Conservation (phyloP, 495 filamentous ascomycete genomes). For the Oleoguttula mirabilis region DNA sequence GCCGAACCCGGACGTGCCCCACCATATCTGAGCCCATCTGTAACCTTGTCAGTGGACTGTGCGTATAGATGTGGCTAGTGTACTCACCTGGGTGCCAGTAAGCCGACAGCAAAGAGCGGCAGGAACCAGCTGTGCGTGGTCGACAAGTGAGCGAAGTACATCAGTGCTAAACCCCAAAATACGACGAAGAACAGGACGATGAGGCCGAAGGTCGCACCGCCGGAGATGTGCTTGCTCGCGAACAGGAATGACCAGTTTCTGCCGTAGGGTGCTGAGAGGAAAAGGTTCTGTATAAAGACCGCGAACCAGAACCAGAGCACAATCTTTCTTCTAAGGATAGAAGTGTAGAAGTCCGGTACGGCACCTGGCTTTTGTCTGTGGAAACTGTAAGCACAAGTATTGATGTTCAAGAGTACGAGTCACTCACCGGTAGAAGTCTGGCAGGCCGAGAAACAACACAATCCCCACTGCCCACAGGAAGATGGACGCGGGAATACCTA, state of each 20-base stretch:
- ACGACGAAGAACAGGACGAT: slow-evolving; percentile 47
- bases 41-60: too few species aligned
- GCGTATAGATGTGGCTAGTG: too few species aligned
- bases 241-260: slow-evolving; percentile 53
- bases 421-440: slow-evolving; percentile 57
- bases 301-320: slow-evolving; percentile 50
- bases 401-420: too few species aligned
- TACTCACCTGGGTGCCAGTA: slow-evolving; percentile 50
- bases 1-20: too few species aligned
- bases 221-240: slow-evolving; percentile 37
- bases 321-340: slow-evolving; percentile 46
- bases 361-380: slow-evolving; percentile 54
- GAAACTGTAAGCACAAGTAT: too few species aligned
- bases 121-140: slow-evolving; percentile 51
- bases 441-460: slow-evolving; percentile 44
- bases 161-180: slow-evolving; percentile 42
- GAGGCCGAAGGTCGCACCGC: slow-evolving; percentile 42
- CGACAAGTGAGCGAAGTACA: slow-evolving; percentile 37
- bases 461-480: slow-evolving; percentile 41
- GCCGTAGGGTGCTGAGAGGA: slow-evolving; percentile 48
- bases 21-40: too few species aligned
- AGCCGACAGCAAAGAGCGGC: slow-evolving; percentile 53
- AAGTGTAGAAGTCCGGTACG: slow-evolving; percentile 49
- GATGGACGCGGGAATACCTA: slow-evolving; percentile 40
- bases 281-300: slow-evolving; percentile 57